Evolutionary conservation across 164 flowering plant genomes (phyloP).

Genomic region (Dillenia turbinata): DNA sequence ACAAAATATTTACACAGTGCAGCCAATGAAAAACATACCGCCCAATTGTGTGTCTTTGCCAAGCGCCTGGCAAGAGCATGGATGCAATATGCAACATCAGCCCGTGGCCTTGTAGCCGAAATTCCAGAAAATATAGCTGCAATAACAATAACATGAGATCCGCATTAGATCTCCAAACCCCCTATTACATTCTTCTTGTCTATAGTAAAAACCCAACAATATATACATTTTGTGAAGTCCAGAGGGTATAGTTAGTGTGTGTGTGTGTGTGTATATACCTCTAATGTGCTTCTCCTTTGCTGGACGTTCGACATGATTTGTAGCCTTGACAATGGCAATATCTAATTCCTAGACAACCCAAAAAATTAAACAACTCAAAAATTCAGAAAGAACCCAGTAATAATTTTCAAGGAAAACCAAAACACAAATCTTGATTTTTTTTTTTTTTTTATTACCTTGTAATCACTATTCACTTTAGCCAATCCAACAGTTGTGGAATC

Average conservation of each 20-base stretch:
- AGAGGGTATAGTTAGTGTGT: too few species aligned
- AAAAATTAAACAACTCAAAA: constrained; percentile 1
- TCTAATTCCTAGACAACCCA: constrained; percentile 64
- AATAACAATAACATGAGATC: constrained; percentile 4
- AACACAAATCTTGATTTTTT: not conserved
- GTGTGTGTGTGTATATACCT: constrained; percentile 41
- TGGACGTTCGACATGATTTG: constrained; percentile 82
- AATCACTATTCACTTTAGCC: constrained; percentile 96
- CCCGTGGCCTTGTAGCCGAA: constrained; percentile 90
- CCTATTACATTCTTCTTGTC: too few species aligned
- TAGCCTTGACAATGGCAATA: constrained; percentile 74
- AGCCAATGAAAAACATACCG: constrained; percentile 35
- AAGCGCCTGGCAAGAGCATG: constrained; percentile 88
- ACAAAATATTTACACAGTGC: too few species aligned
- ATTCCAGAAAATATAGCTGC: constrained; percentile 81
- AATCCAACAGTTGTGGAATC: constrained; percentile 91
- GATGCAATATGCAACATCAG: constrained; percentile 96
- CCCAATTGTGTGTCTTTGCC: constrained; percentile 93
- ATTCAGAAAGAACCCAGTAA: constrained; percentile 3
- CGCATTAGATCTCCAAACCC: too few species aligned
- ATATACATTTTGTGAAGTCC: too few species aligned
- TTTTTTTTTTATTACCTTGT: constrained; percentile 54
- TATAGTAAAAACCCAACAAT: too few species aligned
- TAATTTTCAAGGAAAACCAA: not conserved
- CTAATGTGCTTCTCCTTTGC: constrained; percentile 79